Percentiles rank a stretch among this genome's conserved stretches.
phyloP scores from a whole-genome alignment of 768 basidiomycete genomes.

The Leccinum olivaceopallidum region DNA sequence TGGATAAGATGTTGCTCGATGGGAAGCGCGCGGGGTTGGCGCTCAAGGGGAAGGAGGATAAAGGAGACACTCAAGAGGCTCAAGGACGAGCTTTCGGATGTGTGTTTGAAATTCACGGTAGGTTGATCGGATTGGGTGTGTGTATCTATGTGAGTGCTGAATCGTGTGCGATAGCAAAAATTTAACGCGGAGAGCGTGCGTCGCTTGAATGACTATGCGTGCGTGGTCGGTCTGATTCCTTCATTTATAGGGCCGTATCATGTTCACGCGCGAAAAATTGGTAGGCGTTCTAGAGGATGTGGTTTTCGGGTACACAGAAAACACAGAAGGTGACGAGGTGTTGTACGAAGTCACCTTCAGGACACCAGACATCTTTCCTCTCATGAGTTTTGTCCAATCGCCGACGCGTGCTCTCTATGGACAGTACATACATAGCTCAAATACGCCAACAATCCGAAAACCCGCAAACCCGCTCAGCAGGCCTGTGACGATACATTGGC shows the following conservation, averaged over 20 bases:
- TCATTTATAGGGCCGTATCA: constrained; percentile 51
- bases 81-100: constrained; percentile 75
- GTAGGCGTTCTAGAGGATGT: constrained; percentile 81
- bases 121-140: neutral
- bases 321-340: constrained; percentile 53
- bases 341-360: constrained; percentile 76
- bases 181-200: constrained; percentile 82
- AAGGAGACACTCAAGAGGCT: constrained; percentile 57
- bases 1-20: constrained; percentile 77
- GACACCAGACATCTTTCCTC: constrained; percentile 76
- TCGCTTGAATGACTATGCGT: neutral
- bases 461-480: constrained; percentile 44
- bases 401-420: neutral
- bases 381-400: constrained; percentile 43
- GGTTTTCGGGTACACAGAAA: constrained; percentile 69
- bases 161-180: constrained; percentile 44
- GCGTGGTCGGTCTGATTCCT: neutral
- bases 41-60: constrained; percentile 58
- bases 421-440: constrained; percentile 55
- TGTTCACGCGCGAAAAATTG: constrained; percentile 70
- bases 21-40: constrained; percentile 79
- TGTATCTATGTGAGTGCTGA: neutral
- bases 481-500: no score
- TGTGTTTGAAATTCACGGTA: constrained; percentile 63
- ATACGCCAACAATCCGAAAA: constrained; percentile 70